phyloP scores from a whole-genome alignment of 2,329 filamentous ascomycete genomes.

The Verticillium nubilum region DNA sequence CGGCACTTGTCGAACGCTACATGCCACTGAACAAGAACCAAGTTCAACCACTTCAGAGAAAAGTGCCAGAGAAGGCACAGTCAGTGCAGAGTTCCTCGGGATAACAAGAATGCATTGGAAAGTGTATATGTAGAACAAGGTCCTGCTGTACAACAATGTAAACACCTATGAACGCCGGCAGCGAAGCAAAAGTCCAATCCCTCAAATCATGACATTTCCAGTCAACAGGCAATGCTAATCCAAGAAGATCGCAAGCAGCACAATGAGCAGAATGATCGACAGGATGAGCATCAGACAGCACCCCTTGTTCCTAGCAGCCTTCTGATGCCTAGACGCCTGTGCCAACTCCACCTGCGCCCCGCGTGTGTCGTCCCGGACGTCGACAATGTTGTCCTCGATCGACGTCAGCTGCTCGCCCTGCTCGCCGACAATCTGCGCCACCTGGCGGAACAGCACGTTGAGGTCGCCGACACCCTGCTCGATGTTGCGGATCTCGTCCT shows the following conservation, averaged over 20 bases:
- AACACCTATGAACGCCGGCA: background rate
- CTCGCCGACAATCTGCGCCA: slow-evolving; percentile 94
- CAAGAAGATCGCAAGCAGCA: slow-evolving; percentile 79
- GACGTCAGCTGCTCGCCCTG: slow-evolving; percentile 86
- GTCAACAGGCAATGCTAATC: slow-evolving; percentile 38
- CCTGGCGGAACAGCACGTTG: slow-evolving; percentile 94
- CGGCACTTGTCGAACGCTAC: slow-evolving; percentile 18
- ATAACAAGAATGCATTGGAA: background rate
- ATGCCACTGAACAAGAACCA: background rate
- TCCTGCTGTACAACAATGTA: slow-evolving; percentile 10
- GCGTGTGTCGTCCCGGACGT: slow-evolving; percentile 72
- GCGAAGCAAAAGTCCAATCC: background rate
- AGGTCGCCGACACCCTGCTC: slow-evolving; percentile 93
- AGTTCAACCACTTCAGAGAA: background rate
- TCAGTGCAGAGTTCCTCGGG: background rate
- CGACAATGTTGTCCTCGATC: slow-evolving; percentile 83
- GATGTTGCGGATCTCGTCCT: slow-evolving; percentile 95
- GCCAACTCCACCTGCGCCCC: slow-evolving; percentile 83
- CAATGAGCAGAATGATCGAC: slow-evolving; percentile 81
- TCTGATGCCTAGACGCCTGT: slow-evolving; percentile 86
- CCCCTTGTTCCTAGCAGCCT: slow-evolving; percentile 88
- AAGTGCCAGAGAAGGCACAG: background rate
- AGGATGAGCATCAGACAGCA: slow-evolving; percentile 89
- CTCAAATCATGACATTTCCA: background rate
- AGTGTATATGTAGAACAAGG: slow-evolving; percentile 1